These are phyloP conservation scores for Ophiostoma sp. DNA, from an alignment of 2,329 filamentous ascomycete genomes.

Conservation along the genomic window DNA sequence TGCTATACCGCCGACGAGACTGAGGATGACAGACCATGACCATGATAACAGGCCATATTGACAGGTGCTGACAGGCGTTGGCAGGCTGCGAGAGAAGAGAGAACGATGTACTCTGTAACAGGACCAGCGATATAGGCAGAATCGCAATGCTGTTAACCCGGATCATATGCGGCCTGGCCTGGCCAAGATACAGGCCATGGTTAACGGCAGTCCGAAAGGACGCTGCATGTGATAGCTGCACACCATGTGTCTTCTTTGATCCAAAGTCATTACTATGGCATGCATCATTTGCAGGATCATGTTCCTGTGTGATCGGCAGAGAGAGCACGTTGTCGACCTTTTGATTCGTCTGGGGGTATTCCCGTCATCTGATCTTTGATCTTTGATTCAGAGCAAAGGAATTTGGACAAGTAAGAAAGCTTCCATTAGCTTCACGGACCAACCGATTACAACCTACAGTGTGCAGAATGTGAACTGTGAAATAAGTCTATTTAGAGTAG, in stretches of 20 bases:
- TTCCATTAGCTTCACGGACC: too few species aligned
- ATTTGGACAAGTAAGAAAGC: too few species aligned
- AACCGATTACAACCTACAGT: neutral
- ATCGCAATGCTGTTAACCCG: neutral
- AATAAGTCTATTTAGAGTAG: neutral
- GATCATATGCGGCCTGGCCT: neutral
- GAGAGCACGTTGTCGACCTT: neutral
- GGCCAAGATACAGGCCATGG: too few species aligned
- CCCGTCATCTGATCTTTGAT: neutral
- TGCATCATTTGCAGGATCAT: neutral
- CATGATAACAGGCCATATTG: neutral
- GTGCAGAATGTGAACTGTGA: neutral
- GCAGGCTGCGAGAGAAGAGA: neutral
- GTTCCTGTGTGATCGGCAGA: neutral
- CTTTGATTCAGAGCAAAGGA: too few species aligned
- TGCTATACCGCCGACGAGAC: neutral
- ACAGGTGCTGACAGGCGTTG: neutral
- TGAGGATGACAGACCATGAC: neutral
- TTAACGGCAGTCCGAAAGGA: neutral
- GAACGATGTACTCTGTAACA: neutral
- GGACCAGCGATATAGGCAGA: neutral
- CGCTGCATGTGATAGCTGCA: neutral
- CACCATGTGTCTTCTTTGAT: neutral
- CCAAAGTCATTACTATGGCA: neutral
- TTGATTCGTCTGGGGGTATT: neutral